A percentile compares a stretch with the other conserved stretches of the same genome.
These are phyloP conservation scores for Podospora australis DNA, from an alignment of 495 filamentous ascomycete genomes.

Conservation along the genomic window DNA sequence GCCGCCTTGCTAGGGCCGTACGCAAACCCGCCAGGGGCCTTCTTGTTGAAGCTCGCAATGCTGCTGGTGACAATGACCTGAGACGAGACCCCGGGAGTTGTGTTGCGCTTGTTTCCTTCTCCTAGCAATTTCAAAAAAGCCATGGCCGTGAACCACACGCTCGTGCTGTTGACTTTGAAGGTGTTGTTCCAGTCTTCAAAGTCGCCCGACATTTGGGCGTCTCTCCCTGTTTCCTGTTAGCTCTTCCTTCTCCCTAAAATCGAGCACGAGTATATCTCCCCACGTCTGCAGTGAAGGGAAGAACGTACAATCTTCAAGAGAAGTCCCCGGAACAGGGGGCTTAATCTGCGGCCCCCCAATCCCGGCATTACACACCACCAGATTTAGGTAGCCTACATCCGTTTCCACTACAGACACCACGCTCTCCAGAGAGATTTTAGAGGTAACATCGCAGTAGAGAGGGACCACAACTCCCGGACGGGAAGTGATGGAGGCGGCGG, in stretches of 20 bases:
- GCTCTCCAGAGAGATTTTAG: slow-evolving; percentile 50
- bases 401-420: slow-evolving; percentile 46
- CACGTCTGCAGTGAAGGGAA: no score
- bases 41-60: slow-evolving; percentile 55
- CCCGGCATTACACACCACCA: slow-evolving; percentile 64
- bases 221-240: slow-evolving; percentile 47
- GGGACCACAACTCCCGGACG: slow-evolving; percentile 45
- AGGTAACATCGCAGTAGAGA: slow-evolving; percentile 59
- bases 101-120: slow-evolving; percentile 42
- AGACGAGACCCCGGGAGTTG: slow-evolving; percentile 22
- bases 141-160: slow-evolving; percentile 56
- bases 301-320: no score
- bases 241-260: no score
- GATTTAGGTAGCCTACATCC: slow-evolving; percentile 54
- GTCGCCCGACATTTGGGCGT: slow-evolving; percentile 42
- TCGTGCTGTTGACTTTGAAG: slow-evolving; percentile 54
- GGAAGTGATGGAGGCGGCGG: slow-evolving; percentile 33
- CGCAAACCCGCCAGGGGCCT: slow-evolving; percentile 49
- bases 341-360: slow-evolving; percentile 47
- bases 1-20: slow-evolving; percentile 60
- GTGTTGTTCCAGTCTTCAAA: slow-evolving; percentile 54
- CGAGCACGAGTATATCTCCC: no score
- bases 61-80: slow-evolving; percentile 60
- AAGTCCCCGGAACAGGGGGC: no score
- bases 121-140: slow-evolving; percentile 59